A percentile compares a stretch with the other conserved stretches of the same genome.
phyloP scores from a whole-genome alignment of 1,284 basidiomycete species.

The Ustilago bromivora region DNA sequence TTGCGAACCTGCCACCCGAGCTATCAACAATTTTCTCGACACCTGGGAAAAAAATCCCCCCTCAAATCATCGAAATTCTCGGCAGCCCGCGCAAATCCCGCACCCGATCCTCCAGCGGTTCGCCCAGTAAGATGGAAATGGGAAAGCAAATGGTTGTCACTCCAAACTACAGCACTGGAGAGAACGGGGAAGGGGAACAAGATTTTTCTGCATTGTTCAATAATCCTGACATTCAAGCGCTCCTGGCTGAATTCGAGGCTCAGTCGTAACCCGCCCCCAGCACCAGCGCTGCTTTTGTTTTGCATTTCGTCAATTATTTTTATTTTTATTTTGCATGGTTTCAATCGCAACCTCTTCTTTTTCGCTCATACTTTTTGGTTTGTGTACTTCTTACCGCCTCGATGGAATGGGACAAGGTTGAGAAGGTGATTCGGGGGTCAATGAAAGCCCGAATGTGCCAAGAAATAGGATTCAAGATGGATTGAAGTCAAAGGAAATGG shows the following conservation, averaged over 20 bases:
- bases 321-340: too few relatives aligned
- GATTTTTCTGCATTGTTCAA: constrained; percentile 35
- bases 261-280: neutral
- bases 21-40: constrained; percentile 27
- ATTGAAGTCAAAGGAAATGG: too few relatives aligned
- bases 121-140: too few relatives aligned
- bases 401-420: too few relatives aligned
- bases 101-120: neutral
- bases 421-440: too few relatives aligned
- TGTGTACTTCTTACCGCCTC: too few relatives aligned
- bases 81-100: constrained; percentile 24
- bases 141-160: too few relatives aligned
- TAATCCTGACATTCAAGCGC: constrained; percentile 50
- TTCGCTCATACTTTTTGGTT: too few relatives aligned
- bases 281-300: neutral
- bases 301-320: too few relatives aligned
- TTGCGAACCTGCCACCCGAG: constrained; percentile 31
- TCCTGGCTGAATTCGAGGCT: constrained; percentile 41
- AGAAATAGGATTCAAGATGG: too few relatives aligned
- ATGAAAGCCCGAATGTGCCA: too few relatives aligned
- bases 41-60: constrained; percentile 33
- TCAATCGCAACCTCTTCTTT: too few relatives aligned
- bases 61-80: constrained; percentile 41
- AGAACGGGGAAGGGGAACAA: constrained; percentile 9
- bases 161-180: neutral